Percentiles rank a stretch among this genome's conserved stretches.
These are phyloP conservation scores for Parafenestella ontariensis DNA, from an alignment of 2,329 filamentous ascomycete species.

Conservation along the genomic window DNA sequence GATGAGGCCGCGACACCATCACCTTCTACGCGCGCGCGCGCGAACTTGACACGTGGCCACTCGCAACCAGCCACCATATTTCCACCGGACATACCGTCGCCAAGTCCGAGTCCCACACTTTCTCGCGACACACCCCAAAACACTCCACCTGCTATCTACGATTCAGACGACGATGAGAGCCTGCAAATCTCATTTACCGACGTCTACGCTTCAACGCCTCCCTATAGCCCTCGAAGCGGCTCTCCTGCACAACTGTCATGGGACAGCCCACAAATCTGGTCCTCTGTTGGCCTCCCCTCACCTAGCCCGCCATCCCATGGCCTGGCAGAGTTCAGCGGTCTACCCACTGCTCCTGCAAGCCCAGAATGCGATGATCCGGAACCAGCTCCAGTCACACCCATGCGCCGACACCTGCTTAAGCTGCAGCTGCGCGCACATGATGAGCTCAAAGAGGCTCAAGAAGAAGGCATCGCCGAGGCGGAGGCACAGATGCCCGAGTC, in stretches of 20 bases:
- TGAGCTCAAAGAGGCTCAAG: constrained; percentile 12
- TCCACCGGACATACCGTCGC: neutral
- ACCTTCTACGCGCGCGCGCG: constrained; percentile 13
- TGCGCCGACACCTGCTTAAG: constrained; percentile 18
- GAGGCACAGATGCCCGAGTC: constrained; percentile 7
- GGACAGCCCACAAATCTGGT: constrained; percentile 5
- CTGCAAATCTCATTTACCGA: constrained; percentile 27
- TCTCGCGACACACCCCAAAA: neutral
- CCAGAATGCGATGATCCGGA: neutral
- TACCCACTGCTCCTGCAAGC: neutral
- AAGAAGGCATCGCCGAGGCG: constrained; percentile 14
- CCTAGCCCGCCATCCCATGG: neutral
- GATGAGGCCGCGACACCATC: constrained; percentile 20
- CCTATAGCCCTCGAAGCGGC: constrained; percentile 13
- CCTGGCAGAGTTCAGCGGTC: neutral
- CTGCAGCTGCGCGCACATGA: constrained; percentile 9
- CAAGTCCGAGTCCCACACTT: neutral
- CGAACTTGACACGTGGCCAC: neutral
- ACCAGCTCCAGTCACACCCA: constrained; percentile 8
- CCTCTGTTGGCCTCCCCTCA: neutral
- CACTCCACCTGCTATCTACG: neutral
- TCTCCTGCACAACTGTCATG: constrained; percentile 9
- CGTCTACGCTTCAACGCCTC: constrained; percentile 19
- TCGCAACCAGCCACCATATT: neutral
- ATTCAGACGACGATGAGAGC: constrained; percentile 3